These are phyloP conservation scores for Yamadazyma atmosphaerica DNA, from an alignment of 1,139 yeast species.

Conservation along the genomic window DNA sequence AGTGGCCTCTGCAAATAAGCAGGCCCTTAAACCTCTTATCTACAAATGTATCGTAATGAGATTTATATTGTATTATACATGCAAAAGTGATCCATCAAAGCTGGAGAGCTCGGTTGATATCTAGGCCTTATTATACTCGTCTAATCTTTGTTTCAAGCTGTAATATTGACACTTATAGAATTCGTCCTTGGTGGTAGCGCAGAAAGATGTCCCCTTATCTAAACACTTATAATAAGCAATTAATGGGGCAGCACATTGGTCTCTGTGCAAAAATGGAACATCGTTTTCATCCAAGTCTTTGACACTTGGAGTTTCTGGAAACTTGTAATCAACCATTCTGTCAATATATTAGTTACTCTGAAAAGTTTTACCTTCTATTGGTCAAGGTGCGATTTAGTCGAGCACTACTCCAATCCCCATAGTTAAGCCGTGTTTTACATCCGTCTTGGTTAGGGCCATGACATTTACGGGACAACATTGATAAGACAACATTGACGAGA, in stretches of 20 bases:
- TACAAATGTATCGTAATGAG: background rate
- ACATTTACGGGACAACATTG: too few species aligned
- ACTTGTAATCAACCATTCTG: conserved; percentile 1
- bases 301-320: conserved; percentile 1
- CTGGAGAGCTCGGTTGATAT: too few species aligned
- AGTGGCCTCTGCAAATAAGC: too few species aligned
- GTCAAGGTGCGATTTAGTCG: conserved; percentile 1
- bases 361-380: conserved; percentile 1
- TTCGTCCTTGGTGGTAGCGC: conserved; percentile 43
- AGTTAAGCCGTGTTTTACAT: too few species aligned
- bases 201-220: conserved; percentile 47
- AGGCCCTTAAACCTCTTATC: too few species aligned
- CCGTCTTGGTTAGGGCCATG: too few species aligned
- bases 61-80: background rate
- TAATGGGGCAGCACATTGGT: conserved; percentile 48
- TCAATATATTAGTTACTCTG: background rate
- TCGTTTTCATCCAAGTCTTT: conserved; percentile 42
- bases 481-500: too few species aligned
- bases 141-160: conserved; percentile 47
- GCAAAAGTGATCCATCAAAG: background rate
- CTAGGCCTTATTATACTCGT: conserved; percentile 7
- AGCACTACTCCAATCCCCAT: too few species aligned
- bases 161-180: conserved; percentile 50
- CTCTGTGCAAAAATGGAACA: conserved; percentile 49
- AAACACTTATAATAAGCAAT: conserved; percentile 48